Evolutionary conservation across 148 eudicot genomes (phyloP).

Genomic region (Arctostaphylos glauca): DNA sequence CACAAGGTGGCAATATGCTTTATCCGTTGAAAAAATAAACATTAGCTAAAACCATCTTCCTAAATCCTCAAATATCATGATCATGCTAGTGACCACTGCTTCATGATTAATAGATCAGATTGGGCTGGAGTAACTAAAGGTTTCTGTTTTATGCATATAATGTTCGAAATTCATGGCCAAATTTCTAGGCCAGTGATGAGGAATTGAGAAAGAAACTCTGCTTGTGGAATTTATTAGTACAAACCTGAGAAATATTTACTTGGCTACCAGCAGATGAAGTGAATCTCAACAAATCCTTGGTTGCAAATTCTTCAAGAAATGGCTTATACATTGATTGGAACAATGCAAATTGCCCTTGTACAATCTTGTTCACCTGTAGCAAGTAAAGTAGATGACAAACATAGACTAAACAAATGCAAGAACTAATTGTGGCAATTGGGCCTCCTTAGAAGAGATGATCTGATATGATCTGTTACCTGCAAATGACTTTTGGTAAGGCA

Average conservation of each 20-base stretch:
- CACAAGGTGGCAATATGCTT: background rate
- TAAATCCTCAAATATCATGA: conserved; percentile 4
- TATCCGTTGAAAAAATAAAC: background rate
- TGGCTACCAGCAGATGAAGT: conserved; percentile 40
- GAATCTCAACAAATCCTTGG: conserved; percentile 59
- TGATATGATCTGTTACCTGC: background rate
- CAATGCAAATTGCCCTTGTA: conserved; percentile 73
- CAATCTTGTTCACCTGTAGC: conserved; percentile 83
- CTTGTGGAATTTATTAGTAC: background rate
- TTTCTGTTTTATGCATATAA: background rate
- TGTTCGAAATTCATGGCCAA: background rate
- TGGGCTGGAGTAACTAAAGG: background rate
- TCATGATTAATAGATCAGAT: background rate
- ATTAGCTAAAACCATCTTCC: background rate
- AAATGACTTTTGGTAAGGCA: background rate
- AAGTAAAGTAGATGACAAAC: conserved; percentile 6
- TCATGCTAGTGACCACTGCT: background rate
- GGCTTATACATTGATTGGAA: conserved; percentile 78
- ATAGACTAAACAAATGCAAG: background rate
- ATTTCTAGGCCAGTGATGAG: background rate
- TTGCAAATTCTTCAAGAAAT: conserved; percentile 61
- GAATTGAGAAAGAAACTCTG: background rate
- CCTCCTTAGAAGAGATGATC: background rate
- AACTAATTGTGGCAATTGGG: background rate
- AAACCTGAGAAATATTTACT: conserved; percentile 65